Percentiles rank a stretch among this genome's conserved stretches.
Evolutionary conservation across 805 yeast genomes (phyloP).

Genomic region (Saccharomycopsis synnaedendra): DNA sequence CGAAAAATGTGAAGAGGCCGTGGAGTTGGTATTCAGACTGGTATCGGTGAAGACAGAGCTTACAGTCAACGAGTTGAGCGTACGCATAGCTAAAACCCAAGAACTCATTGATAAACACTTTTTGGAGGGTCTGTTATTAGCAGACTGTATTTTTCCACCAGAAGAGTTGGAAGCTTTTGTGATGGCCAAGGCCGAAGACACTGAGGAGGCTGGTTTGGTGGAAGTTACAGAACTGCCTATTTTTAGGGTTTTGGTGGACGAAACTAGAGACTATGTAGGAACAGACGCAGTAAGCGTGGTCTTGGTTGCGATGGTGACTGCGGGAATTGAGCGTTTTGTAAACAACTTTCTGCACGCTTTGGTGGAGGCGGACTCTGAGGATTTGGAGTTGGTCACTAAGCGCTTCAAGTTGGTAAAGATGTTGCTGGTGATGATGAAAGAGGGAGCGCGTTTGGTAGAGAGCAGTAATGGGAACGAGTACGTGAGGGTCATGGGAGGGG

Average conservation of each 20-base stretch:
- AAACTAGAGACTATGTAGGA: constrained; percentile 32
- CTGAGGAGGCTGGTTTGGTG: constrained; percentile 6
- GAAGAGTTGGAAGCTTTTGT: constrained; percentile 23
- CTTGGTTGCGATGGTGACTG: constrained; percentile 25
- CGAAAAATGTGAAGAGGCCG: constrained; percentile 40
- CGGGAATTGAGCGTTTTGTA: constrained; percentile 26
- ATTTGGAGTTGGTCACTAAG: constrained; percentile 22
- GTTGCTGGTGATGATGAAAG: constrained; percentile 58
- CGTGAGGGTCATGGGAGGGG: constrained; percentile 33
- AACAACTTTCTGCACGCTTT: constrained; percentile 21
- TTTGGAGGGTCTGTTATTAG: constrained; percentile 22
- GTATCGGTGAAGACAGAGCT: constrained; percentile 68
- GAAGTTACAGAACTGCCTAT: constrained; percentile 16
- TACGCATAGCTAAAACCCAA: constrained; percentile 29
- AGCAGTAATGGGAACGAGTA: constrained; percentile 33
- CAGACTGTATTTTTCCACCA: constrained; percentile 24
- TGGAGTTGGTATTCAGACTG: constrained; percentile 46
- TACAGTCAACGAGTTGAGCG: constrained; percentile 47
- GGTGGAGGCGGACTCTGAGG: constrained; percentile 13
- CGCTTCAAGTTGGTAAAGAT: constrained; percentile 53
- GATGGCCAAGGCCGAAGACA: constrained; percentile 22
- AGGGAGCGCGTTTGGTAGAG: constrained; percentile 43
- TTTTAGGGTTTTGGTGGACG: constrained; percentile 31
- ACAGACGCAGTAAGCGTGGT: constrained; percentile 23
- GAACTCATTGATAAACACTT: constrained; percentile 24